Evolutionary conservation across 345 rosid genomes (phyloP), one percentile per base, ranked within the genome.

Genomic region (Draba incana): DNA sequence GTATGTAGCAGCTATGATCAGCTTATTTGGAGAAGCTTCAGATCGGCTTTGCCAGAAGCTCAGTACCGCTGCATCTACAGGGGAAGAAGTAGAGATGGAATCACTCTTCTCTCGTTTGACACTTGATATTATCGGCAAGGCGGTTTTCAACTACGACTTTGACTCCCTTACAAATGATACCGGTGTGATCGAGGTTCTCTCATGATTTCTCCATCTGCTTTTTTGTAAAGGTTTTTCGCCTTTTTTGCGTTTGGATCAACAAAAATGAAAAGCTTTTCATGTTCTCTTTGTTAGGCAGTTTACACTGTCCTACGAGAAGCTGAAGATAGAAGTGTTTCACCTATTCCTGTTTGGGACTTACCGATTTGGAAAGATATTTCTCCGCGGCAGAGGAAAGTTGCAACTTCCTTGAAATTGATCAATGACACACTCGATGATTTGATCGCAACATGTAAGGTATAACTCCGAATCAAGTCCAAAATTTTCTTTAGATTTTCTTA

Each of bases 291-390:
- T 57, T 77, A 93, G 98, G 98, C 98, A 67, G 96, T 93, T 45
- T 93, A 93, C 75, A 85, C 92, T 13, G 90, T 90, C 69, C 59
- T 93, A 68, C 81, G 96, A 69, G 98, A 93, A 78, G 98, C 98
- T 59, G 98, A 93, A 77, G 97, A 93, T 57, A 81, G 98, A 68
- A 93, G 98, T 76, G 88, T 93, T 75, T 71, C 97, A 33, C 98
- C 98, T 52, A 83, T 93, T 71, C 97, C 98, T 35, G 48, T 80
- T 15, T 93, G 97, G 98, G 97, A 93, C 52, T 78, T 93, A 66
- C 98, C 98, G 0, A 84, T 93, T 48, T 90, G 96, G 96, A 93
- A 93, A 76, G 91, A 93, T 75, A 81, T 93, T 49, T 93, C 96
- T 31, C 98, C 98, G 1, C 71, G 80, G 59, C 97, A 85, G 57